Evolutionary conservation across 2,329 filamentous ascomycete genomes (phyloP).

Genomic region (Clonostachys sp.): DNA sequence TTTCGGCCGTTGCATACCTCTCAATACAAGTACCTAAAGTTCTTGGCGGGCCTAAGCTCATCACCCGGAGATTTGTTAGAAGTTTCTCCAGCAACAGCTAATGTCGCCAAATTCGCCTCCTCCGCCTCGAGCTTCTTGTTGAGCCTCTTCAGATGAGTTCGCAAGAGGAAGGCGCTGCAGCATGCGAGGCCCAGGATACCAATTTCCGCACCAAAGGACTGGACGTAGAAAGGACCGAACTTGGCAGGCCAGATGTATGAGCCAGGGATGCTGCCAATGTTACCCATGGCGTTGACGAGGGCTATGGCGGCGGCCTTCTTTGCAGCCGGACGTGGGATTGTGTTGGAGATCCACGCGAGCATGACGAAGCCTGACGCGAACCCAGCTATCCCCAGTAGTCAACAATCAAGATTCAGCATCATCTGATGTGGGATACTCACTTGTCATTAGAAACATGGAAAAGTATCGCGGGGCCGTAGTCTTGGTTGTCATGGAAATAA

Average conservation of each 20-base stretch:
- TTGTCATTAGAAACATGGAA: constrained; percentile 63
- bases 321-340: constrained; percentile 66
- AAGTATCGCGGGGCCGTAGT: constrained; percentile 59
- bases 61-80: too few species aligned
- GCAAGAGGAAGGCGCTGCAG: constrained; percentile 54
- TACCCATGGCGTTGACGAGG: constrained; percentile 58
- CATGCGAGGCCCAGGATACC: constrained; percentile 61
- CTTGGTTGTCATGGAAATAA: constrained; percentile 61
- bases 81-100: too few species aligned
- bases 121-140: constrained; percentile 41
- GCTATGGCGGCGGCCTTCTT: constrained; percentile 65
- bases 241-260: constrained; percentile 60
- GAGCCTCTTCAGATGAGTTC: constrained; percentile 57
- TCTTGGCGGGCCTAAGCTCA: too few species aligned
- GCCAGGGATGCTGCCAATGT: constrained; percentile 60
- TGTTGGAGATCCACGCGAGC: constrained; percentile 71
- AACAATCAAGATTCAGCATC: constrained; percentile 18
- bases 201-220: constrained; percentile 67
- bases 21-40: too few species aligned
- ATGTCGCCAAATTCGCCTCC: neutral
- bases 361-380: constrained; percentile 36
- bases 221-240: constrained; percentile 34
- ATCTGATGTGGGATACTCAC: too few species aligned
- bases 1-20: too few species aligned
- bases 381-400: constrained; percentile 72